phyloP scores from a whole-genome alignment of 176 grass and related monocot genomes.

The Pontederia crassipes region DNA sequence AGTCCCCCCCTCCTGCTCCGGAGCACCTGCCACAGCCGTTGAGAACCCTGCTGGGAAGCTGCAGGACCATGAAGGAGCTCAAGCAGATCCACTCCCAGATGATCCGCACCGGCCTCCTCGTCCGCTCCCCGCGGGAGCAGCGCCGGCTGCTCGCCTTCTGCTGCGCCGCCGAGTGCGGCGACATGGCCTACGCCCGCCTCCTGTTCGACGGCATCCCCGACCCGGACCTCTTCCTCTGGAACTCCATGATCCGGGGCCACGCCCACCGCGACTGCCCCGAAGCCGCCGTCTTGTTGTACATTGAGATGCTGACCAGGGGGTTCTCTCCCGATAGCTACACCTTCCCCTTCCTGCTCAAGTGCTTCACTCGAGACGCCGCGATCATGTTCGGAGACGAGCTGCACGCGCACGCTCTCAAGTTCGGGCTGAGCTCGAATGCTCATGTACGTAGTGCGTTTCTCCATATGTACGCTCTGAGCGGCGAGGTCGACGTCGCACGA shows the following conservation, averaged over 20 bases:
- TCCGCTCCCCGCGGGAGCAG: not conserved
- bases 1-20: conserved; percentile 5
- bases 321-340: conserved; percentile 46
- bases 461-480: conserved; percentile 36
- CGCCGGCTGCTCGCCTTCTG: conserved; percentile 25
- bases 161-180: conserved; percentile 12
- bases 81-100: conserved; percentile 32
- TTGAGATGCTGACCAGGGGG: conserved; percentile 47
- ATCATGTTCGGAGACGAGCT: conserved; percentile 20
- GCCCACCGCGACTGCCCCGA: not conserved
- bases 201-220: conserved; percentile 51
- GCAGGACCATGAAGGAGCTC: conserved; percentile 36
- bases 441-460: conserved; percentile 46
- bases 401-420: conserved; percentile 56
- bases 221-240: conserved; percentile 13
- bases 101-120: conserved; percentile 22
- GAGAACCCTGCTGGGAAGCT: conserved; percentile 15
- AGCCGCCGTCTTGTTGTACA: conserved; percentile 33
- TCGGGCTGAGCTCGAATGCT: conserved; percentile 33
- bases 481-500: conserved; percentile 25
- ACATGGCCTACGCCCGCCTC: conserved; percentile 20
- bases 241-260: conserved; percentile 8
- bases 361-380: conserved; percentile 20
- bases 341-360: conserved; percentile 60
- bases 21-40: conserved; percentile 2